These are phyloP conservation scores for Aspergillus sojae DNA, from an alignment of 2,329 filamentous ascomycete genomes.

Conservation along the genomic window DNA sequence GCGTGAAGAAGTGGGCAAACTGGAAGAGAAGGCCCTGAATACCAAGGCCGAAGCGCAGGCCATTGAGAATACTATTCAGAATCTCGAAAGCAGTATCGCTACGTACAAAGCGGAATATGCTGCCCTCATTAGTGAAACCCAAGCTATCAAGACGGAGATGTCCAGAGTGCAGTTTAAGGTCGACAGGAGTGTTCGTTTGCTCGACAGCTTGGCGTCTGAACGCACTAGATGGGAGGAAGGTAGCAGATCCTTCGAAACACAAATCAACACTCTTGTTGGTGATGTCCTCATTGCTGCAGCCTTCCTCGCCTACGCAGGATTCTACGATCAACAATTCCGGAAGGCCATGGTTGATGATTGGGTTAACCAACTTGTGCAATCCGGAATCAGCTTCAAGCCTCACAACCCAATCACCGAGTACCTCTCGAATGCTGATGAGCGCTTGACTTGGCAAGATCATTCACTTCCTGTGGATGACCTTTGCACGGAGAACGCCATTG, in stretches of 20 bases:
- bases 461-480: constrained; percentile 92
- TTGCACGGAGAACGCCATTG: constrained; percentile 97
- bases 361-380: constrained; percentile 88
- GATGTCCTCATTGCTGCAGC: constrained; percentile 96
- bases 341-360: constrained; percentile 98
- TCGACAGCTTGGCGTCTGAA: constrained; percentile 94
- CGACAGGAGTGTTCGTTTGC: constrained; percentile 87
- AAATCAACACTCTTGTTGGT: constrained; percentile 93
- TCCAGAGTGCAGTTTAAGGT: constrained; percentile 96
- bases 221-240: constrained; percentile 92
- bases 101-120: constrained; percentile 97
- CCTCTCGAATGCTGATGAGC: constrained; percentile 92
- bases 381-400: constrained; percentile 90
- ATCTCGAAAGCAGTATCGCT: constrained; percentile 85
- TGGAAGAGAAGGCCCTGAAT: constrained; percentile 85
- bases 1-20: constrained; percentile 81
- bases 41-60: constrained; percentile 93
- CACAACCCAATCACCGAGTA: constrained; percentile 96
- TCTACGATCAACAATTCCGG: constrained; percentile 97
- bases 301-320: constrained; percentile 93
- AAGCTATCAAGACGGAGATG: constrained; percentile 98
- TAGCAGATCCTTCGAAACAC: constrained; percentile 96
- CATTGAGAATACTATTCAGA: constrained; percentile 82
- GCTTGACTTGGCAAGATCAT: constrained; percentile 92
- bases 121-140: constrained; percentile 91